Evolutionary conservation across 1,139 yeast genomes (phyloP), one percentile per base, ranked within the genome.

Genomic region (Yamadazyma dushanensis): DNA sequence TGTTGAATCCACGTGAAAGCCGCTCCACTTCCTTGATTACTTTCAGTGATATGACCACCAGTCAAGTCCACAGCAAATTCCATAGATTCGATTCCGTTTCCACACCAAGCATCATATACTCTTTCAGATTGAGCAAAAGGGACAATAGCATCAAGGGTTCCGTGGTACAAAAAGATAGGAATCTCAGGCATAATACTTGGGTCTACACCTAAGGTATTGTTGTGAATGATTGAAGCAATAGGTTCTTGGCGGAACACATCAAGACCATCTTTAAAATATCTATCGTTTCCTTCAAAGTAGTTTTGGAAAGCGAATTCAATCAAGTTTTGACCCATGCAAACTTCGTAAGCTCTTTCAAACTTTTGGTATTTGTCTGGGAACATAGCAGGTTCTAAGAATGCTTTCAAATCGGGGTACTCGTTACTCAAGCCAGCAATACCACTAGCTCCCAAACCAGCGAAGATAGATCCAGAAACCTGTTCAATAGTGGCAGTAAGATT

Each of bases 111-210:
- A n/a, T 59, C 46, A 39, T 54, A 63, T 3, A 51, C 56, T 36
- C 61, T 50, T 29, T 46, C 44, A 2, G 59, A 49, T 30, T 52
- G 51, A n/a, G 33, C 36, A 31, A 47, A 53, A 2, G 68, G 68
- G 22, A 59, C 60, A 32, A 65, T 48, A 6, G 45, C 44, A 41
- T 65, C 71, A 3, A 51, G 34, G 16, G 43, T 31, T 1, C 66
- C 66, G 36, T 65, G 70, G 47, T 55, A 64, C 8, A 63, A 49
- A 34, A 63, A 63, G 3, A 66, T 32, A 1, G 70, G 71, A 8
- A 63, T 51, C 26, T 57, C 41, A 2, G 71, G 71, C 20, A 44
- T 44, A 7, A 17, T 10, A n/a, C 32, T 15, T 8, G 44, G 39
- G 26, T 44, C 35, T 9, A 50, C 30, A 6, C 55, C 56, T 18